These are phyloP conservation scores for Mucuna pruriens DNA, from an alignment of 306 rosid genomes.

Conservation along the genomic window DNA sequence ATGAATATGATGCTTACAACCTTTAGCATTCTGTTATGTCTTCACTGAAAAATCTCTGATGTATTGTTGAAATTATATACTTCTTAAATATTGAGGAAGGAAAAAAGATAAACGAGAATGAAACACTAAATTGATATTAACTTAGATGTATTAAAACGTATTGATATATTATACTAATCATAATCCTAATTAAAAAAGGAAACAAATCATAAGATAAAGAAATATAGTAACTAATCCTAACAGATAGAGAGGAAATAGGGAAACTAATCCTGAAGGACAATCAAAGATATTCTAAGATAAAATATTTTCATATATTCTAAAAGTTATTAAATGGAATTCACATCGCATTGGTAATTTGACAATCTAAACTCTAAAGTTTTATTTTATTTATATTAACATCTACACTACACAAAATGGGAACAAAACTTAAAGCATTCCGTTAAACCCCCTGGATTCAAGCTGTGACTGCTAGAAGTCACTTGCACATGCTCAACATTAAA, in stretches of 20 bases:
- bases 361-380: not conserved
- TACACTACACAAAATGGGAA: not conserved
- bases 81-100: not conserved
- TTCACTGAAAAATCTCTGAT: not conserved
- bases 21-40: not conserved
- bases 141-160: not conserved
- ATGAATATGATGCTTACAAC: slow-evolving; percentile 6
- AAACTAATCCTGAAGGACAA: not conserved
- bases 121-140: not conserved
- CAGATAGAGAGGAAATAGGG: not conserved
- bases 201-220: not conserved
- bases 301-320: not conserved
- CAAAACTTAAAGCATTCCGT: not conserved
- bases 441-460: not conserved
- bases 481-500: not conserved
- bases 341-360: slow-evolving; percentile 2
- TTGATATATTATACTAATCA: not conserved
- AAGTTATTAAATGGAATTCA: not conserved
- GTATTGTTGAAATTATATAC: not conserved
- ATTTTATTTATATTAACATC: slow-evolving; percentile 6
- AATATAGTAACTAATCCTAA: not conserved
- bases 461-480: slow-evolving; percentile 8
- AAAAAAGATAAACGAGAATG: not conserved
- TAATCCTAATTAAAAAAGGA: not conserved
- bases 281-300: not conserved